These are phyloP conservation scores for Pulveroboletus sp. DNA, from an alignment of 768 basidiomycete species.

Conservation along the genomic window DNA sequence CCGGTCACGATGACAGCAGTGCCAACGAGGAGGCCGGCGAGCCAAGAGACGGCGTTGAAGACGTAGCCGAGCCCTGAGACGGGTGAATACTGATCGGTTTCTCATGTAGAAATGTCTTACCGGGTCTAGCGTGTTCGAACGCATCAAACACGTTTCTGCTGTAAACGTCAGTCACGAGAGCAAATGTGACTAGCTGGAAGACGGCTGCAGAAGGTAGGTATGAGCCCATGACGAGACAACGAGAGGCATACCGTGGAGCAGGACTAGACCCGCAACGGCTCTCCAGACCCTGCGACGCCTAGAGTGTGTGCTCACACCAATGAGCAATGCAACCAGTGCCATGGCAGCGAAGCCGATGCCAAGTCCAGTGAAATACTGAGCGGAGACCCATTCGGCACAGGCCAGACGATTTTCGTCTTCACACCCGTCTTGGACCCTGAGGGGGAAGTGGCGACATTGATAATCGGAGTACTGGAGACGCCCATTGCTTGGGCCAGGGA, in stretches of 20 bases:
- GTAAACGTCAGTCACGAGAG: constrained; percentile 59
- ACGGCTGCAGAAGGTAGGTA: constrained; percentile 35
- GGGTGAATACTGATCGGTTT: constrained; percentile 1
- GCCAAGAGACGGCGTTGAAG: constrained; percentile 59
- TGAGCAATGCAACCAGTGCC: constrained; percentile 52
- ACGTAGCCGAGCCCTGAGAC: constrained; percentile 56
- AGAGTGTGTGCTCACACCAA: constrained; percentile 71
- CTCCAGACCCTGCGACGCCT: constrained; percentile 74
- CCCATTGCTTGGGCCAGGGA: constrained; percentile 44
- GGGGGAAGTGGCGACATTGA: constrained; percentile 64
- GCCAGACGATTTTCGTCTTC: constrained; percentile 51
- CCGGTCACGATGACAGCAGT: constrained; percentile 59
- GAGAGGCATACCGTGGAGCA: constrained; percentile 48
- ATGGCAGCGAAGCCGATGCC: constrained; percentile 59
- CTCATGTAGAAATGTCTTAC: constrained; percentile 35
- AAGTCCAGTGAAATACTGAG: constrained; percentile 61
- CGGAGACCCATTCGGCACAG: constrained; percentile 68
- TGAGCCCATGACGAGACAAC: background rate
- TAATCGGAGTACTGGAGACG: constrained; percentile 49
- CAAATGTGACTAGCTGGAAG: constrained; percentile 58
- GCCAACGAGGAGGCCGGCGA: constrained; percentile 47
- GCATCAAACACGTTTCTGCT: constrained; percentile 39
- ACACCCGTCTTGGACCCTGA: constrained; percentile 42
- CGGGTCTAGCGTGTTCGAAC: constrained; percentile 56
- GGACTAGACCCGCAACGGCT: constrained; percentile 59